Evolutionary conservation across 176 grass and related monocot species (phyloP).

Genomic region (Aegilops longissima): DNA sequence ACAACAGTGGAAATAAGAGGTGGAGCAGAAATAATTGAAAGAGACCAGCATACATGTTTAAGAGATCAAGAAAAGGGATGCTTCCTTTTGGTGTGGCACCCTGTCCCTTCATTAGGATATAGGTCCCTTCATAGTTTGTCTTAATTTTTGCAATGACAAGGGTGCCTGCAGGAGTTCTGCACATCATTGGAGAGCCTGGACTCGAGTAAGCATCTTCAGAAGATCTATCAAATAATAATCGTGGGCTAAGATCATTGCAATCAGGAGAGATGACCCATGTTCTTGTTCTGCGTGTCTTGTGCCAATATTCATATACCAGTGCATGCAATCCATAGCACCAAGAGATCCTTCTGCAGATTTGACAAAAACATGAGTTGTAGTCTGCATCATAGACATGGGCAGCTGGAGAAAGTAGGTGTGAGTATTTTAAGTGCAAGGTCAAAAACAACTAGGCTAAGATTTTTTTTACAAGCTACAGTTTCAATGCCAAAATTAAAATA

Average conservation of each 20-base stretch:
- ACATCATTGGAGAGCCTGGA: slow-evolving; percentile 88
- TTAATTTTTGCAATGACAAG: slow-evolving; percentile 82
- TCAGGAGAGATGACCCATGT: slow-evolving; percentile 75
- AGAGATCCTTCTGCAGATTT: slow-evolving; percentile 54
- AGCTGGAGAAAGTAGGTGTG: slow-evolving; percentile 5
- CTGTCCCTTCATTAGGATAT: slow-evolving; percentile 64
- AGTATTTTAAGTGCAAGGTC: not conserved
- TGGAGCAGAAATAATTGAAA: slow-evolving; percentile 27
- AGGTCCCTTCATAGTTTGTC: slow-evolving; percentile 48
- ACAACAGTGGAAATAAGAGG: not conserved
- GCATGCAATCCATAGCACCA: slow-evolving; percentile 75
- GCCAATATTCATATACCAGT: slow-evolving; percentile 81
- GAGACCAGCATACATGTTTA: slow-evolving; percentile 69
- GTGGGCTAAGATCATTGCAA: slow-evolving; percentile 47
- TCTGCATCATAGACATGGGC: not conserved
- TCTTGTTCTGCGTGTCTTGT: slow-evolving; percentile 66
- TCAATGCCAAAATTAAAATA: not conserved
- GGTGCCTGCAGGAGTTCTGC: slow-evolving; percentile 64
- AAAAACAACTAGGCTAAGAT: not conserved
- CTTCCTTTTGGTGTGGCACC: slow-evolving; percentile 83
- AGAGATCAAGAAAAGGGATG: slow-evolving; percentile 74
- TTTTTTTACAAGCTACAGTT: not conserved
- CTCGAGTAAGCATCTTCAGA: slow-evolving; percentile 85
- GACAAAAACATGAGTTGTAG: not conserved
- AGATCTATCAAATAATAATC: slow-evolving; percentile 74